These are phyloP conservation scores for Nitzschia sp. DNA, from an alignment of 108 stramenopile genomes.

Conservation along the genomic window DNA sequence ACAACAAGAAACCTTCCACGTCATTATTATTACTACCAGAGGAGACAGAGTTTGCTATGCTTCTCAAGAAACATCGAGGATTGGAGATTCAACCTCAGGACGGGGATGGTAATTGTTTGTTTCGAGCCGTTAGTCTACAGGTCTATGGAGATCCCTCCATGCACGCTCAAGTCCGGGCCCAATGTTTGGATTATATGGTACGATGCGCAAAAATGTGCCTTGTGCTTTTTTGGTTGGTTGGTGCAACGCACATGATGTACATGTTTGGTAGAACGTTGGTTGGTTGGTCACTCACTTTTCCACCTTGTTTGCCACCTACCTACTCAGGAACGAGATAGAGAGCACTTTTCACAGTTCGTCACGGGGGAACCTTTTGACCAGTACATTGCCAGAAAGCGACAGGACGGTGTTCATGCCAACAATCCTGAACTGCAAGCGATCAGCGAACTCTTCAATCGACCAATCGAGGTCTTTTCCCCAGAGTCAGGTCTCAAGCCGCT, in stretches of 20 bases:
- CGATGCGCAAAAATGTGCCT: constrained; percentile 6
- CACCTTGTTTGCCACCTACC: background rate
- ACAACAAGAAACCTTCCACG: too few species aligned
- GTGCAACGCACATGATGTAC: too few species aligned
- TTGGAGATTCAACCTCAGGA: constrained; percentile 70
- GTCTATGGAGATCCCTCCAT: constrained; percentile 89
- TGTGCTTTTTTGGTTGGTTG: background rate
- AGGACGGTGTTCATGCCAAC: constrained; percentile 90
- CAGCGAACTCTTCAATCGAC: constrained; percentile 92
- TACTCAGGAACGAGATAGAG: constrained; percentile 39
- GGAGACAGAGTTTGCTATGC: constrained; percentile 15
- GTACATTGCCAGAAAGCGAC: constrained; percentile 81
- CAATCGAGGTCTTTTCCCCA: constrained; percentile 85
- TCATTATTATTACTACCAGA: too few species aligned
- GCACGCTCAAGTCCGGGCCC: constrained; percentile 79
- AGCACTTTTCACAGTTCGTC: constrained; percentile 85
- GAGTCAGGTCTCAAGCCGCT: constrained; percentile 62
- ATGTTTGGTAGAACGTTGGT: too few species aligned
- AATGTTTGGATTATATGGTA: constrained; percentile 93
- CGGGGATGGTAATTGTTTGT: constrained; percentile 97
- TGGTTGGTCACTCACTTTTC: background rate
- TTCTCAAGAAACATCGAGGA: constrained; percentile 39
- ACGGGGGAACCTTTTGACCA: constrained; percentile 57
- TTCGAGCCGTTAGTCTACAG: constrained; percentile 92
- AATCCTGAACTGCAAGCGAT: constrained; percentile 96